Conservation (phyloP, 2,329 filamentous ascomycete genomes). For the Lecanicillium sp. region DNA sequence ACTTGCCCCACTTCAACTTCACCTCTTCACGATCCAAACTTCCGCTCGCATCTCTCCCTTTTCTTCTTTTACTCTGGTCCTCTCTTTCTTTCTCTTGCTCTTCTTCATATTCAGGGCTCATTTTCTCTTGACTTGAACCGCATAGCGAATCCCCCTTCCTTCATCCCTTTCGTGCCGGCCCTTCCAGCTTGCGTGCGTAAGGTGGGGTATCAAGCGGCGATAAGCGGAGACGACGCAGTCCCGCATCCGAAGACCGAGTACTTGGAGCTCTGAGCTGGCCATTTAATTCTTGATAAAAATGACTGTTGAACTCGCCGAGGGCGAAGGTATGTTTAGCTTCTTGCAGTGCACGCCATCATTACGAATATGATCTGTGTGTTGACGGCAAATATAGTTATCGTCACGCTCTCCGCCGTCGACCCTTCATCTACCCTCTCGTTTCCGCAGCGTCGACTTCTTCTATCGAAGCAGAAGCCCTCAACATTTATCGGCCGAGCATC, state of each 20-base stretch:
- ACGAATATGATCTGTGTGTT: too few species aligned
- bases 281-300: neutral
- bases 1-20: slow-evolving; percentile 20
- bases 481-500: slow-evolving; percentile 37
- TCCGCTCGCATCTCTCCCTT: slow-evolving; percentile 11
- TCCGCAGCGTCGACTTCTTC: slow-evolving; percentile 20
- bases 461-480: slow-evolving; percentile 21
- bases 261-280: too few species aligned
- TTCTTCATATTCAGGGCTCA: too few species aligned
- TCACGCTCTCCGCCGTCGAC: slow-evolving; percentile 20
- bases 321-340: slow-evolving; percentile 1
- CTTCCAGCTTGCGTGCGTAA: too few species aligned
- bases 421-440: slow-evolving; percentile 13
- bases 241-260: too few species aligned
- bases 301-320: neutral
- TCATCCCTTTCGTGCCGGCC: too few species aligned
- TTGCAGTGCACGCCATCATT: too few species aligned
- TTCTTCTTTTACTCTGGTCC: neutral
- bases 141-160: too few species aligned
- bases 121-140: too few species aligned
- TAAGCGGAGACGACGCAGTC: too few species aligned
- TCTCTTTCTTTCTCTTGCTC: neutral
- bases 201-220: too few species aligned
- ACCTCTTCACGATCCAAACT: slow-evolving; percentile 13
- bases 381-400: slow-evolving; percentile 22